These are phyloP conservation scores for Ophiostoma novo-ulmi DNA, from an alignment of 2,329 filamentous ascomycete genomes.

Conservation along the genomic window DNA sequence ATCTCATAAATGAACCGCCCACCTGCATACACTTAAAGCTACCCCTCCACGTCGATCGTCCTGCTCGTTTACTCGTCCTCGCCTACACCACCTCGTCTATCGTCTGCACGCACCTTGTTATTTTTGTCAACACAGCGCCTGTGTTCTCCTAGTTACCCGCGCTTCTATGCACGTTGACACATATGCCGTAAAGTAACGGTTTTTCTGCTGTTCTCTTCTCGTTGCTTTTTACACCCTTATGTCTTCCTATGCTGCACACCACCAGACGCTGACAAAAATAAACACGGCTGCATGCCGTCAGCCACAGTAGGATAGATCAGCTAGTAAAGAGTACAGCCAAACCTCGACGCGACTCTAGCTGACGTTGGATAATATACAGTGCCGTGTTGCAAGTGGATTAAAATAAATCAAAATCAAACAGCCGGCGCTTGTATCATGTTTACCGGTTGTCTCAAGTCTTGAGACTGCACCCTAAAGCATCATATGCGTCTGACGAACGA, in stretches of 20 bases:
- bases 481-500: not conserved
- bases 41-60: conserved; percentile 5
- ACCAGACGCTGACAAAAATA: conserved; percentile 10
- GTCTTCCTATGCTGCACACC: not conserved
- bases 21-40: not conserved
- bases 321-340: not conserved
- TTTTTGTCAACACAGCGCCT: not conserved
- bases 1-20: not conserved
- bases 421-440: conserved; percentile 6
- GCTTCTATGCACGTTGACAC: not conserved
- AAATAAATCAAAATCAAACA: not conserved
- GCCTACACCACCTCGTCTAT: not conserved
- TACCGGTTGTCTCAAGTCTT: not conserved
- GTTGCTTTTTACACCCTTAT: not conserved
- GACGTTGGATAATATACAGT: not conserved
- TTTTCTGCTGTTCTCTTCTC: not conserved
- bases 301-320: conserved; percentile 10
- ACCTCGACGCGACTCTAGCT: not conserved
- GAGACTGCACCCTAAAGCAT: not conserved
- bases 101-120: conserved; percentile 7
- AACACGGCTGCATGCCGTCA: conserved; percentile 11
- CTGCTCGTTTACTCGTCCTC: not conserved
- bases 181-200: not conserved
- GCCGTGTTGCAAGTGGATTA: not conserved
- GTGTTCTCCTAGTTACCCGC: not conserved